These are phyloP conservation scores for Pontederia crassipes DNA, from an alignment of 176 grass and related monocot species.

Conservation along the genomic window DNA sequence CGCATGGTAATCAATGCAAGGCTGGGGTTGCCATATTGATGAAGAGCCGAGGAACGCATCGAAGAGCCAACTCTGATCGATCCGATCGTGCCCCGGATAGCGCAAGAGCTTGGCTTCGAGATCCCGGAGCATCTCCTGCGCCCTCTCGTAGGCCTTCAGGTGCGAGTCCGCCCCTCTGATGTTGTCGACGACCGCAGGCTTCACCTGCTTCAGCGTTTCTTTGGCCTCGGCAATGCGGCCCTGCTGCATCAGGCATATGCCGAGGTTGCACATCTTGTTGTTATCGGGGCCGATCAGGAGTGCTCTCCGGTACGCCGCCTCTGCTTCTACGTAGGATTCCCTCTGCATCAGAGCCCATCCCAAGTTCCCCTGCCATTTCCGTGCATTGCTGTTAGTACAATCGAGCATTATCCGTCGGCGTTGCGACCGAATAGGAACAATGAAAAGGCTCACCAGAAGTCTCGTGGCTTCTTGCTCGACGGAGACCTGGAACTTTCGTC, in stretches of 20 bases:
- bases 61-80: slow-evolving; percentile 67
- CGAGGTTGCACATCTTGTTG: slow-evolving; percentile 99
- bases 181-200: slow-evolving; percentile 45
- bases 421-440: not conserved
- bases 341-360: slow-evolving; percentile 99
- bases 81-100: slow-evolving; percentile 13
- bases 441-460: slow-evolving; percentile 55
- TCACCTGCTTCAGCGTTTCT: slow-evolving; percentile 86
- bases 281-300: slow-evolving; percentile 72
- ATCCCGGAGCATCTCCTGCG: slow-evolving; percentile 90
- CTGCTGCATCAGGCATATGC: slow-evolving; percentile 93
- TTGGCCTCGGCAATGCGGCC: slow-evolving; percentile 77
- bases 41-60: slow-evolving; percentile 59
- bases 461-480: slow-evolving; percentile 89
- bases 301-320: slow-evolving; percentile 63
- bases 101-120: slow-evolving; percentile 66
- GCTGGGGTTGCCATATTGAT: slow-evolving; percentile 93
- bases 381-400: not conserved
- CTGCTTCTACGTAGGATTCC: slow-evolving; percentile 86
- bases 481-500: slow-evolving; percentile 92
- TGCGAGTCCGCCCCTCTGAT: slow-evolving; percentile 86
- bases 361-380: slow-evolving; percentile 61
- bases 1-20: slow-evolving; percentile 52
- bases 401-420: not conserved
- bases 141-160: slow-evolving; percentile 81